Percentiles rank a stretch among this genome's conserved stretches.
These are phyloP conservation scores for Coemansia sp. DNA, from an alignment of 192 early-diverging fungal species.

Conservation along the genomic window DNA sequence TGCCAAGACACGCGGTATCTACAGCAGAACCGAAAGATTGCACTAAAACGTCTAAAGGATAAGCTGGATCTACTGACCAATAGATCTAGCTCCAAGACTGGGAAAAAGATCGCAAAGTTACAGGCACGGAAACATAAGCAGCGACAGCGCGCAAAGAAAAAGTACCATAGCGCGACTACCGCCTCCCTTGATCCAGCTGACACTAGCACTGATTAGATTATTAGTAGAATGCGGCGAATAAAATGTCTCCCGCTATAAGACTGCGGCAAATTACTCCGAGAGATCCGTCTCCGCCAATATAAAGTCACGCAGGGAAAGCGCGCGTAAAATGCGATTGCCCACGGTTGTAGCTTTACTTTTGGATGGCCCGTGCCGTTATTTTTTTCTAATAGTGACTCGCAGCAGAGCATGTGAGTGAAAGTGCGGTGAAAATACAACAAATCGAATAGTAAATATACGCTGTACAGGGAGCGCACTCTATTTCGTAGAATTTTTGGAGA, in stretches of 20 bases:
- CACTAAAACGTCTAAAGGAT: conserved; percentile 62
- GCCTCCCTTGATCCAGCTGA: not conserved
- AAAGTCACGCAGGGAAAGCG: not conserved
- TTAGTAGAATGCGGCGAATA: not conserved
- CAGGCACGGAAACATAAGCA: conserved; percentile 61
- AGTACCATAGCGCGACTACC: conserved; percentile 39
- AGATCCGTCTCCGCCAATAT: not conserved
- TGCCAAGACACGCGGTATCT: conserved; percentile 78
- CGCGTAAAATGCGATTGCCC: not conserved
- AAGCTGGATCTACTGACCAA: conserved; percentile 75
- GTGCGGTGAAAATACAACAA: conserved; percentile 3
- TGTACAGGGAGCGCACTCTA: not conserved
- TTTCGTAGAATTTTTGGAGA: conserved; percentile 2
- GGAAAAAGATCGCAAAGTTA: conserved; percentile 64
- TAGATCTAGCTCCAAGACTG: conserved; percentile 63
- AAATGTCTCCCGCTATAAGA: not conserved
- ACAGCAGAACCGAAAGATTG: conserved; percentile 73
- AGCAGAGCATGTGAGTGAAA: not conserved
- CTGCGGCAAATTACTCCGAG: not conserved
- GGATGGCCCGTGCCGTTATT: not conserved
- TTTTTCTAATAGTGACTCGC: not conserved
- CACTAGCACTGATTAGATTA: not conserved
- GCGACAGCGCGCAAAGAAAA: conserved; percentile 61
- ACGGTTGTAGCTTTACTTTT: not conserved
- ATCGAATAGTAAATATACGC: not conserved